These are phyloP conservation scores for Neofusicoccum ribis DNA, from an alignment of 2,329 filamentous ascomycete genomes.

Conservation along the genomic window DNA sequence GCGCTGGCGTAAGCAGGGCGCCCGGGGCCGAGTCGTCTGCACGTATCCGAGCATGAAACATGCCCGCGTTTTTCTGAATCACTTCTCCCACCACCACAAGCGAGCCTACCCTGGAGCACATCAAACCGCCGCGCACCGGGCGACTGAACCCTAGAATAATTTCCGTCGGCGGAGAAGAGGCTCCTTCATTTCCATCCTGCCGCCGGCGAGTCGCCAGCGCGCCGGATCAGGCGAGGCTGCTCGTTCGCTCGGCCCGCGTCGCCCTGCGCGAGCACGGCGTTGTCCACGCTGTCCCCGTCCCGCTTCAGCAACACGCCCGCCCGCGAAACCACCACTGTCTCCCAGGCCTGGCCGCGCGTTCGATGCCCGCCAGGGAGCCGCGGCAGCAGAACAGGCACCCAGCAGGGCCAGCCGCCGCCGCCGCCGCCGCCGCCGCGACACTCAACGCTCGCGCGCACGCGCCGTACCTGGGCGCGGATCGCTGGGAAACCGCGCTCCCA, in stretches of 20 bases:
- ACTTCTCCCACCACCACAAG: slow-evolving; percentile 14
- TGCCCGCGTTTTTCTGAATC: slow-evolving; percentile 15
- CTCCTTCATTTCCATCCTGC: slow-evolving; percentile 21
- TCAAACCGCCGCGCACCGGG: slow-evolving; percentile 18
- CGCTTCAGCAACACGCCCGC: slow-evolving; percentile 16
- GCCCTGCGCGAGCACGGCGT: background rate
- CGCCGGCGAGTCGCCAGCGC: slow-evolving; percentile 15
- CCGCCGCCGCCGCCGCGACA: background rate
- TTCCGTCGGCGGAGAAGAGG: slow-evolving; percentile 21
- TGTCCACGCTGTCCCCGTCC: slow-evolving; percentile 17
- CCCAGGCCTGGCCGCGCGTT: slow-evolving; percentile 26
- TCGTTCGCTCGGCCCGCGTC: slow-evolving; percentile 17
- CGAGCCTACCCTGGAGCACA: slow-evolving; percentile 19
- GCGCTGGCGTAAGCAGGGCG: slow-evolving; percentile 13
- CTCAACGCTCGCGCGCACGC: background rate
- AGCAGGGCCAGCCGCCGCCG: background rate
- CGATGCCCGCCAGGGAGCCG: background rate
- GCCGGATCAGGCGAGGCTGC: slow-evolving; percentile 15
- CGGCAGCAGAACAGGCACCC: background rate
- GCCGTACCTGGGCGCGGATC: slow-evolving; percentile 16
- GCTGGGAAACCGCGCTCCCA: background rate
- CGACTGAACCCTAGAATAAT: slow-evolving; percentile 20
- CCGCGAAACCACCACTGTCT: slow-evolving; percentile 39
- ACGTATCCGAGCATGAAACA: slow-evolving; percentile 19
- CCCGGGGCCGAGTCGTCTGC: slow-evolving; percentile 15